These are phyloP conservation scores for Fagopyrum homotropicum DNA, from an alignment of 148 eudicot genomes.

Conservation along the genomic window DNA sequence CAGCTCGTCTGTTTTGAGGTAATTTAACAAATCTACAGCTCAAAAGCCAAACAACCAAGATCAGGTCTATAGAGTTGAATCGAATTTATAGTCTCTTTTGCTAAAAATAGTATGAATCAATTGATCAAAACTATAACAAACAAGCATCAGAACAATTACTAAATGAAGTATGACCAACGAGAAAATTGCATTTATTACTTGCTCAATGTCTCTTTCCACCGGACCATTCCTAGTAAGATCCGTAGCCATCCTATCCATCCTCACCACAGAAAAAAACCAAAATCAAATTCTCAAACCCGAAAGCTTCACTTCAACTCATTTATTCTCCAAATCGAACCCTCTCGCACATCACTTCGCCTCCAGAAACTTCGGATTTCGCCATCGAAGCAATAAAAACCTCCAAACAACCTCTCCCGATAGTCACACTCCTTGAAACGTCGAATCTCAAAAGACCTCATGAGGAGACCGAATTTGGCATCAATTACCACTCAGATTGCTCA, in stretches of 20 bases:
- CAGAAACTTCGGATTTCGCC: slow-evolving; percentile 6
- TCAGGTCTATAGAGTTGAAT: neutral
- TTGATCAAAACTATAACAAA: neutral
- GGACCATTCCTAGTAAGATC: slow-evolving; percentile 53
- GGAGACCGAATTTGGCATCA: neutral
- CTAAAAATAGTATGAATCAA: slow-evolving; percentile 2
- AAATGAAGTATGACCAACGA: neutral
- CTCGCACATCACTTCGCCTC: slow-evolving; percentile 30
- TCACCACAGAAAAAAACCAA: slow-evolving; percentile 1
- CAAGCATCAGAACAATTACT: neutral
- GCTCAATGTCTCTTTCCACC: slow-evolving; percentile 65
- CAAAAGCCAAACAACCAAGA: neutral
- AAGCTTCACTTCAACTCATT: slow-evolving; percentile 21
- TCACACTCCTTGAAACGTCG: neutral
- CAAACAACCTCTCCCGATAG: slow-evolving; percentile 1
- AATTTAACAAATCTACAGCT: neutral
- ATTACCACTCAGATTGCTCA: neutral
- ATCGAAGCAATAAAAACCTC: neutral
- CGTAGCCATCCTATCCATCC: slow-evolving; percentile 42
- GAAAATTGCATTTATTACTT: slow-evolving; percentile 30
- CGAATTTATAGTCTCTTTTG: neutral
- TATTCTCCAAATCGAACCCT: slow-evolving; percentile 34
- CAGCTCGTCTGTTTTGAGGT: neutral
- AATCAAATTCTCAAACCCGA: slow-evolving; percentile 14
- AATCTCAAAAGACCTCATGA: slow-evolving; percentile 4